Evolutionary conservation across 306 rosid species (phyloP).

Genomic region (Dalbergia oliveri): DNA sequence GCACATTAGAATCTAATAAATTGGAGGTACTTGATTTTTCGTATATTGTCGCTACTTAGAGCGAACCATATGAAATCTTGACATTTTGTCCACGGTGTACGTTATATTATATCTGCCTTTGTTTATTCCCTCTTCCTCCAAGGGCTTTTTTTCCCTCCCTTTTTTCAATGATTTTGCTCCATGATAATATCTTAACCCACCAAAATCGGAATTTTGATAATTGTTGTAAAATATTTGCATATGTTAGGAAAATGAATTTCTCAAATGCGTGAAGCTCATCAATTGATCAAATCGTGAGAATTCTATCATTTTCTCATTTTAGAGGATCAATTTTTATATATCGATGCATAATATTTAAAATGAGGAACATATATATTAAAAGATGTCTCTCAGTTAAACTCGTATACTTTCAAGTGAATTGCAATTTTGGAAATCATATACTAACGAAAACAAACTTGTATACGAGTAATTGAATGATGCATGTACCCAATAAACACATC

Average conservation of each 20-base stretch:
- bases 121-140: too few species aligned
- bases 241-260: too few species aligned
- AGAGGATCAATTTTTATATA: too few species aligned
- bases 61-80: neutral
- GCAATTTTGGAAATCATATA: neutral
- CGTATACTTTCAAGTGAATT: neutral
- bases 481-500: neutral
- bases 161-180: too few species aligned
- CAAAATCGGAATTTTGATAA: neutral
- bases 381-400: neutral
- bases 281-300: too few species aligned
- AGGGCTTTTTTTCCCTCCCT: too few species aligned
- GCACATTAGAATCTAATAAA: slow-evolving; percentile 1
- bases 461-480: neutral
- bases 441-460: neutral
- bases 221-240: neutral
- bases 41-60: slow-evolving; percentile 12
- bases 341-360: neutral
- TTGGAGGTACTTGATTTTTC: neutral
- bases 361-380: neutral
- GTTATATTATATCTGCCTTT: too few species aligned
- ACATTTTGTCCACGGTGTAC: neutral
- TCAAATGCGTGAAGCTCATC: too few species aligned
- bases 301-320: too few species aligned
- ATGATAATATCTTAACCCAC: neutral